Evolutionary conservation across 164 flowering plant species (phyloP).

Genomic region (Umbilicus rupestris): DNA sequence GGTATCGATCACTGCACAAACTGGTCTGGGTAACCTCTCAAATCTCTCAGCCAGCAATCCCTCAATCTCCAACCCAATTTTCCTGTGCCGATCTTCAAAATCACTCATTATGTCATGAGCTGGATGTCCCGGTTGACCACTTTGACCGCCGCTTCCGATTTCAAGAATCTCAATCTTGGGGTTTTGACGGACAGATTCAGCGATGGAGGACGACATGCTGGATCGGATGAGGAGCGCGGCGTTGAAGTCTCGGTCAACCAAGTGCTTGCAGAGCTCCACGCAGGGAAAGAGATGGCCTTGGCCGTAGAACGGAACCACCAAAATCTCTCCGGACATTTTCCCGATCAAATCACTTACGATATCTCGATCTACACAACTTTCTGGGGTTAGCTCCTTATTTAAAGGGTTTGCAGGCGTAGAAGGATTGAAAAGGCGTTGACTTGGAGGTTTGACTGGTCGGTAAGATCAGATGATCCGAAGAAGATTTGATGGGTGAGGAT

Average conservation of each 20-base stretch:
- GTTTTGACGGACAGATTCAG: conserved; percentile 28
- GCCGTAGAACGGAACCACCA: conserved; percentile 38
- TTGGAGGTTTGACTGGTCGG: neutral
- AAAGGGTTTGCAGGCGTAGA: neutral
- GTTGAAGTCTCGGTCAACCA: conserved; percentile 10
- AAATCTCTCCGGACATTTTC: conserved; percentile 15
- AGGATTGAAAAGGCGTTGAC: neutral
- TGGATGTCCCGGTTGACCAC: conserved; percentile 7
- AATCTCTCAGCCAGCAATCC: conserved; percentile 15
- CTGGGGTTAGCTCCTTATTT: neutral
- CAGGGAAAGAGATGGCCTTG: conserved; percentile 54
- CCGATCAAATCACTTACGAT: neutral
- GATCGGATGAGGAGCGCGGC: conserved; percentile 37
- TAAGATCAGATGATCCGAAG: neutral
- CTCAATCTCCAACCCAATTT: conserved; percentile 16
- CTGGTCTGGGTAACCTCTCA: neutral
- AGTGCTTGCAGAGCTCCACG: conserved; percentile 43
- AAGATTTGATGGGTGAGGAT: no score
- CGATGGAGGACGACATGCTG: conserved; percentile 13
- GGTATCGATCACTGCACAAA: conserved; percentile 40
- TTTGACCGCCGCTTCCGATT: neutral
- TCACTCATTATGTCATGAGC: neutral
- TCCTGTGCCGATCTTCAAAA: neutral
- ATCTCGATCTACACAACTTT: neutral
- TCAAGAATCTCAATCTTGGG: conserved; percentile 20